Conservation (phyloP, 2,329 filamentous ascomycete genomes). For the Arthrobotrys pseudoclavata region DNA sequence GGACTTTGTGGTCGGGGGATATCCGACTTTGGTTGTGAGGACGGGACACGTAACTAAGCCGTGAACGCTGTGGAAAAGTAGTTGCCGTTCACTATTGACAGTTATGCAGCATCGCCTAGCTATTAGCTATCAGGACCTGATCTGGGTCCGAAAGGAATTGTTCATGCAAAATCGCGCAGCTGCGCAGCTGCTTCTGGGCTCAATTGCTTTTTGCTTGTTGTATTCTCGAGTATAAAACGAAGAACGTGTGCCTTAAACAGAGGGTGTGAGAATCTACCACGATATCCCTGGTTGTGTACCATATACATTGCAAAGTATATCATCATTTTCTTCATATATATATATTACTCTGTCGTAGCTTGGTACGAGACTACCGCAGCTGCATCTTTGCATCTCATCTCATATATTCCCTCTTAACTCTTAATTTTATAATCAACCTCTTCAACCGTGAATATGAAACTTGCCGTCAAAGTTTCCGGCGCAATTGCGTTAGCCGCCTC, state of each 20-base stretch:
- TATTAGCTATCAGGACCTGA: conserved; percentile 8
- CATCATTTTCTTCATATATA: neutral
- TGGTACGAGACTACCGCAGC: too few relatives aligned
- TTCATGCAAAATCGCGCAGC: conserved; percentile 1
- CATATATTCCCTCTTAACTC: conserved; percentile 4
- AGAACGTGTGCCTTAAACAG: neutral
- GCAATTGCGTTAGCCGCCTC: neutral
- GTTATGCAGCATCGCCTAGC: conserved; percentile 4
- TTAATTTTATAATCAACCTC: conserved; percentile 13
- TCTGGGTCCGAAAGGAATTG: neutral
- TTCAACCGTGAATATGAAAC: conserved; percentile 24
- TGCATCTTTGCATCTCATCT: neutral
- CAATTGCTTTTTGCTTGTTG: conserved; percentile 6
- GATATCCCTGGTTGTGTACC: conserved; percentile 2
- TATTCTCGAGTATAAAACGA: conserved; percentile 22
- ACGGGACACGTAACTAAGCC: conserved; percentile 31
- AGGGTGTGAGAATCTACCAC: neutral
- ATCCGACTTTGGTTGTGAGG: conserved; percentile 12
- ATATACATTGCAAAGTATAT: conserved; percentile 9
- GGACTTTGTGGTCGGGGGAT: conserved; percentile 29
- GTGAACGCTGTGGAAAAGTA: conserved; percentile 5
- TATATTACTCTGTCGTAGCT: neutral
- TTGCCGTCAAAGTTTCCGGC: neutral
- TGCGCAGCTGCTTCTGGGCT: neutral
- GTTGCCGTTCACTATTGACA: neutral